A percentile compares a stretch with the other conserved stretches of the same genome.
These are phyloP conservation scores for Dryas octopetala DNA, from an alignment of 306 rosid species.

Conservation along the genomic window DNA sequence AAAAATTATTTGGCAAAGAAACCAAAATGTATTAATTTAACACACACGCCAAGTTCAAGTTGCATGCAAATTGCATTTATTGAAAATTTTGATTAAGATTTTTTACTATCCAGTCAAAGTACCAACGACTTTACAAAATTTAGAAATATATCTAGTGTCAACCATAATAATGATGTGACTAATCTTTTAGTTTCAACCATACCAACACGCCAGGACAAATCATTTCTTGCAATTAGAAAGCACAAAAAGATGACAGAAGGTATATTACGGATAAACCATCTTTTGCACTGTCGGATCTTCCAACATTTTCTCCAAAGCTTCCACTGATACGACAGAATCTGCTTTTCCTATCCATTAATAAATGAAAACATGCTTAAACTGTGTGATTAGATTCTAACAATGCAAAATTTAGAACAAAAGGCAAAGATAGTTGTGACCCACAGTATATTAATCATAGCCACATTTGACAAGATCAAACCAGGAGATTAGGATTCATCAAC, in stretches of 20 bases:
- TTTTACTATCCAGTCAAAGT: not conserved
- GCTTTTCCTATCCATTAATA: conserved; percentile 52
- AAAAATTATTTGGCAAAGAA: not conserved
- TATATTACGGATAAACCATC: conserved; percentile 96
- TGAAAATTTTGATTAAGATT: not conserved
- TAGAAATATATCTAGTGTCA: not conserved
- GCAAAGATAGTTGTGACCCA: not conserved
- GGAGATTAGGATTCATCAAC: not conserved
- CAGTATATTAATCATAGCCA: not conserved
- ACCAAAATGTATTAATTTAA: not conserved
- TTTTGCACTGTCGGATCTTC: conserved; percentile 98
- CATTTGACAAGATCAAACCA: conserved; percentile 1
- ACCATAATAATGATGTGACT: not conserved
- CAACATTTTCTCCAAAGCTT: conserved; percentile 98
- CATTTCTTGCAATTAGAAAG: conserved; percentile 9
- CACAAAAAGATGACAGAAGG: conserved; percentile 30
- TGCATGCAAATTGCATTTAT: not conserved
- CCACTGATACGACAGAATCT: conserved; percentile 65
- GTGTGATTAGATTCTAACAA: conserved; percentile 16
- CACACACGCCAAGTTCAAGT: not conserved
- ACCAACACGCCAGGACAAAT: not conserved
- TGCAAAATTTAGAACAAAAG: conserved; percentile 11
- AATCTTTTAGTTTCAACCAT: not conserved
- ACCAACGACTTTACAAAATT: not conserved
- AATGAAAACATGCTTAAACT: conserved; percentile 29